Percentiles rank a stretch among this genome's conserved stretches.
Conservation (phyloP, 2,329 filamentous ascomycete genomes). For the Colletotrichum orbiculare region DNA sequence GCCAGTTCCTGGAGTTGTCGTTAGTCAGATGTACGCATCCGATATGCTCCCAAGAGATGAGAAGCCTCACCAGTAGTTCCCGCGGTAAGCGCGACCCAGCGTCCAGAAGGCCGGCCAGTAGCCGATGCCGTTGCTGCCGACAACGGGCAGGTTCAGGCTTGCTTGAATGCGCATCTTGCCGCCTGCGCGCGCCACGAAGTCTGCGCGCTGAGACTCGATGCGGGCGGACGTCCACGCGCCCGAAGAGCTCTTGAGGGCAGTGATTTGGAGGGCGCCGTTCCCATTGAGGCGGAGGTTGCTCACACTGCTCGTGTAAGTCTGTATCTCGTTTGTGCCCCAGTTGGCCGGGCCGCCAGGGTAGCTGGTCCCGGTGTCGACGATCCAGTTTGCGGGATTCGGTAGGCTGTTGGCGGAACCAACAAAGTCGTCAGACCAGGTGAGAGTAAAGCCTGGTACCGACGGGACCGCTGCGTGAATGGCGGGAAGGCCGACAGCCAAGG, state of each 20-base stretch:
- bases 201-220: slow-evolving; percentile 50
- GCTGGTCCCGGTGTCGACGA: slow-evolving; percentile 53
- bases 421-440: slow-evolving; percentile 49
- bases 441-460: slow-evolving; percentile 36
- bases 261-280: slow-evolving; percentile 56
- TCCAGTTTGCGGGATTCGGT: slow-evolving; percentile 55
- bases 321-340: slow-evolving; percentile 62
- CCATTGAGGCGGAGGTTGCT: slow-evolving; percentile 61
- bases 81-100: slow-evolving; percentile 52
- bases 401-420: slow-evolving; percentile 44
- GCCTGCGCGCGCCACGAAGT: slow-evolving; percentile 49
- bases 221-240: slow-evolving; percentile 57
- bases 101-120: slow-evolving; percentile 61
- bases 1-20: slow-evolving; percentile 48
- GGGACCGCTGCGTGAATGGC: slow-evolving; percentile 34
- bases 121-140: slow-evolving; percentile 52
- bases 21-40: background rate
- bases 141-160: slow-evolving; percentile 46
- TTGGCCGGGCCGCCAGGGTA: slow-evolving; percentile 58
- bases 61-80: slow-evolving; percentile 43
- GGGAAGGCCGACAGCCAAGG: slow-evolving; percentile 18
- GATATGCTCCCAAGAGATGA: background rate
- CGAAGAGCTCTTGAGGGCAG: slow-evolving; percentile 53
- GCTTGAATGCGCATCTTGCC: slow-evolving; percentile 52
- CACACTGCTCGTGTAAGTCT: slow-evolving; percentile 55